Conservation (phyloP, 108 stramenopile species). For the Nitzschia inconspicua region DNA sequence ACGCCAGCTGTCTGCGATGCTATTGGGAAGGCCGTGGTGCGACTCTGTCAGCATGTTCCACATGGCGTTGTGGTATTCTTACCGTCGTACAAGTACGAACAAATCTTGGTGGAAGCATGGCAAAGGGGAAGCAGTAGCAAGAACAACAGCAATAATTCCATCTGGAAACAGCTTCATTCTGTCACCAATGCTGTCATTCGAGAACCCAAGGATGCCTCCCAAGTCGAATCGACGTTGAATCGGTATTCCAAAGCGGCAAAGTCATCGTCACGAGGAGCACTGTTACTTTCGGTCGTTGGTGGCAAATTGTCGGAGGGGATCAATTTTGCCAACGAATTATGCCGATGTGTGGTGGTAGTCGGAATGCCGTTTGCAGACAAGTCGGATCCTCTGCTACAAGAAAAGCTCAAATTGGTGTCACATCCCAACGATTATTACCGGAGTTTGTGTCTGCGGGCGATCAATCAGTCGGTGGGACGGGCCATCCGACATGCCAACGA, state of each 20-base stretch:
- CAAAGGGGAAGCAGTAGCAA: conserved; percentile 10
- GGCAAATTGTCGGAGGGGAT: conserved; percentile 99
- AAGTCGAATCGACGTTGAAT: conserved; percentile 74
- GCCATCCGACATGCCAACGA: conserved; percentile 95
- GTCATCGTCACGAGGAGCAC: conserved; percentile 52
- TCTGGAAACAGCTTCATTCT: conserved; percentile 52
- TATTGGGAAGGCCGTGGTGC: conserved; percentile 73
- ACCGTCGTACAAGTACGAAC: conserved; percentile 92
- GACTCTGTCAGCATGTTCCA: conserved; percentile 66
- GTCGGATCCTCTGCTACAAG: conserved; percentile 91
- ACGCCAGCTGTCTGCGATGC: conserved; percentile 65
- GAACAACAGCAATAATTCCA: conserved; percentile 17
- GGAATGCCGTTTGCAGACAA: conserved; percentile 98
- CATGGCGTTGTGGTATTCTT: conserved; percentile 94
- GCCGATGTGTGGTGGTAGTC: conserved; percentile 92
- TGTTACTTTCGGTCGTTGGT: conserved; percentile 93
- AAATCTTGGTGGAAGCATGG: conserved; percentile 78
- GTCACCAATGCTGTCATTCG: conserved; percentile 58
- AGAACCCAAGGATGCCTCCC: conserved; percentile 78
- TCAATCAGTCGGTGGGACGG: conserved; percentile 98
- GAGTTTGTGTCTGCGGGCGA: conserved; percentile 94
- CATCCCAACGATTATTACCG: conserved; percentile 68
- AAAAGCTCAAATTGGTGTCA: conserved; percentile 85
- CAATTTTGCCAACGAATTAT: conserved; percentile 98
- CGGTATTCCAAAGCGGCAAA: conserved; percentile 57